phyloP scores from a whole-genome alignment of 192 early-diverging fungal genomes.

The Entophlyctis luteolus region DNA sequence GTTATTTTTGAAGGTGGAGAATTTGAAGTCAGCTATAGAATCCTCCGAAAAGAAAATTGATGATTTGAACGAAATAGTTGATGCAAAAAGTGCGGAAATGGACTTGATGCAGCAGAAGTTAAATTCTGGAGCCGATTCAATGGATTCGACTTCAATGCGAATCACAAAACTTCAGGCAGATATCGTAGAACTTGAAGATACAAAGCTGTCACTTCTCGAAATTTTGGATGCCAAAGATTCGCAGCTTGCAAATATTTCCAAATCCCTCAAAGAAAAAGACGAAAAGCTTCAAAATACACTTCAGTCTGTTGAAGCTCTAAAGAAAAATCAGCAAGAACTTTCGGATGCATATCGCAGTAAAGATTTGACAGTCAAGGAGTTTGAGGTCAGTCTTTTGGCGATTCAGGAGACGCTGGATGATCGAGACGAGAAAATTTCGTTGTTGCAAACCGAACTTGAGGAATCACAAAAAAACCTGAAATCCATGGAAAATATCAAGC shows the following conservation, averaged over 20 bases:
- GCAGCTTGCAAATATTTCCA: neutral
- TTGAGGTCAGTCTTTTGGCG: slow-evolving; percentile 9
- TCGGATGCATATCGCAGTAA: neutral
- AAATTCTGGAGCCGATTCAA: no score
- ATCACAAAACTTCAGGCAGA: neutral
- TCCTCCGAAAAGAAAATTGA: no score
- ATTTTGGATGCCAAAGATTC: neutral
- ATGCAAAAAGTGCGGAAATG: no score
- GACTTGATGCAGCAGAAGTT: no score
- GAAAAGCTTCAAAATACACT: neutral
- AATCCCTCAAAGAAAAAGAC: neutral
- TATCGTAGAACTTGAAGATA: neutral
- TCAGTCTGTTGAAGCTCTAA: neutral
- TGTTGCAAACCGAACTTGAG: neutral
- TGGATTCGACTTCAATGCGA: no score
- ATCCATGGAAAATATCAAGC: neutral
- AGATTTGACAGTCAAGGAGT: slow-evolving; percentile 7
- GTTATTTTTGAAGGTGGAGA: no score
- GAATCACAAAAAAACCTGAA: no score
- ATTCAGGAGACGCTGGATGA: slow-evolving; percentile 19
- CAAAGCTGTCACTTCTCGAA: neutral
- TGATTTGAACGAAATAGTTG: no score
- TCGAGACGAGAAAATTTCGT: neutral
- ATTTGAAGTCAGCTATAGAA: no score
- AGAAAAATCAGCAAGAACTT: neutral